Conservation (phyloP, 2,329 filamentous ascomycete species). For the Alternaria arborescens region DNA sequence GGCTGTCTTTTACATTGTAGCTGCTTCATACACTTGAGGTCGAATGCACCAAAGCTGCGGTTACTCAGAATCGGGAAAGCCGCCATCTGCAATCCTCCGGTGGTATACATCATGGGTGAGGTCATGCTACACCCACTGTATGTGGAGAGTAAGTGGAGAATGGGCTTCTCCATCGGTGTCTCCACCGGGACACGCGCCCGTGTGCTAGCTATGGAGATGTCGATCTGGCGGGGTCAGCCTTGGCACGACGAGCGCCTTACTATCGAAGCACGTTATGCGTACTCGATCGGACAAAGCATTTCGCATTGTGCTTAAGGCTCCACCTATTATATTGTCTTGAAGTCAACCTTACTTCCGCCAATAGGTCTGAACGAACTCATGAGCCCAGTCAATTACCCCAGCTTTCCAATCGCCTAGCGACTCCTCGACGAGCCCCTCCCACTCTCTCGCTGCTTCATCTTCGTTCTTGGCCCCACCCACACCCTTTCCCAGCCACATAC, state of each 20-base stretch:
- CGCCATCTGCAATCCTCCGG: not conserved
- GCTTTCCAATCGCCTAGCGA: conserved; percentile 84
- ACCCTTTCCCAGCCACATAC: conserved; percentile 81
- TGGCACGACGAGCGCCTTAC: not conserved
- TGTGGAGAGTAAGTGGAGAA: not conserved
- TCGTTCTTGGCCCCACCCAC: conserved; percentile 65
- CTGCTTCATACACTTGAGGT: not conserved
- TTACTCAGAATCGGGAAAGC: conserved; percentile 1
- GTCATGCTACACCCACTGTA: not conserved
- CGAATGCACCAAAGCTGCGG: not conserved
- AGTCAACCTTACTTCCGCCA: conserved; percentile 67
- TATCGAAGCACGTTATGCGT: not conserved
- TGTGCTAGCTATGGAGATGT: not conserved
- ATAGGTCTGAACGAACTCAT: conserved; percentile 86
- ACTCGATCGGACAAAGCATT: not conserved
- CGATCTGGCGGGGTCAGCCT: conserved; percentile 3
- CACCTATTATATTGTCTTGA: not conserved
- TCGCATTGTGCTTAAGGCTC: not conserved
- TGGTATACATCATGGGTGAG: not conserved
- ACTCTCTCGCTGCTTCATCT: conserved; percentile 87
- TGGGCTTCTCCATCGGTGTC: conserved; percentile 8
- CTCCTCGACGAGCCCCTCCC: conserved; percentile 90
- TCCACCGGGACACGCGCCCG: conserved; percentile 9
- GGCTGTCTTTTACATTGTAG: conserved; percentile 4
- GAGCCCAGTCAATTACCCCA: conserved; percentile 92